Conservation (phyloP, 257 asterid species). For the Solanum clarkiae region DNA sequence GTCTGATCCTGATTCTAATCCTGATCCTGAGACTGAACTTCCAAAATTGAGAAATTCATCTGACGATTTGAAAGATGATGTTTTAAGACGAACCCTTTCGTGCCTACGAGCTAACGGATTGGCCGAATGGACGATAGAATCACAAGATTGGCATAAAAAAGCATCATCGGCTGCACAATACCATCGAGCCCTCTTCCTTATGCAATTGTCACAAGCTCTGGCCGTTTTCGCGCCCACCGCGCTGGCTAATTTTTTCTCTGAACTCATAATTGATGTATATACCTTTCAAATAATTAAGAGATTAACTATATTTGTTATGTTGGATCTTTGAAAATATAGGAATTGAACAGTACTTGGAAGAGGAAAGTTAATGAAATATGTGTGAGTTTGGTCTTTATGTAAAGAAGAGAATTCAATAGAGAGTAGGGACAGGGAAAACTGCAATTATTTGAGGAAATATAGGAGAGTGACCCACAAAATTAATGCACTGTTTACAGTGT, state of each 20-base stretch:
- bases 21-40: background rate
- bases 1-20: background rate
- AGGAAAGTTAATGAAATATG: background rate
- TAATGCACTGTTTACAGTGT: conserved; percentile 28
- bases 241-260: conserved; percentile 31
- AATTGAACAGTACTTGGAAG: background rate
- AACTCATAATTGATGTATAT: background rate
- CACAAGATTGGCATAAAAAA: conserved; percentile 64
- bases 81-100: conserved; percentile 65
- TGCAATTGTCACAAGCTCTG: conserved; percentile 68
- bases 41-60: background rate
- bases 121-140: conserved; percentile 64
- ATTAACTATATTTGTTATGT: background rate
- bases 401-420: background rate
- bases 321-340: background rate
- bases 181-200: conserved; percentile 58
- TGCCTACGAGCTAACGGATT: conserved; percentile 66
- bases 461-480: conserved; percentile 25
- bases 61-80: conserved; percentile 12
- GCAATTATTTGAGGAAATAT: conserved; percentile 23
- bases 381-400: background rate
- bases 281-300: conserved; percentile 10
- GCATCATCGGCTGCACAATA: conserved; percentile 87
- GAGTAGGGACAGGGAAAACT: background rate
- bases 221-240: conserved; percentile 57